These are phyloP conservation scores for Geotrichum reessii DNA, from an alignment of 1,139 yeast species.

Conservation along the genomic window DNA sequence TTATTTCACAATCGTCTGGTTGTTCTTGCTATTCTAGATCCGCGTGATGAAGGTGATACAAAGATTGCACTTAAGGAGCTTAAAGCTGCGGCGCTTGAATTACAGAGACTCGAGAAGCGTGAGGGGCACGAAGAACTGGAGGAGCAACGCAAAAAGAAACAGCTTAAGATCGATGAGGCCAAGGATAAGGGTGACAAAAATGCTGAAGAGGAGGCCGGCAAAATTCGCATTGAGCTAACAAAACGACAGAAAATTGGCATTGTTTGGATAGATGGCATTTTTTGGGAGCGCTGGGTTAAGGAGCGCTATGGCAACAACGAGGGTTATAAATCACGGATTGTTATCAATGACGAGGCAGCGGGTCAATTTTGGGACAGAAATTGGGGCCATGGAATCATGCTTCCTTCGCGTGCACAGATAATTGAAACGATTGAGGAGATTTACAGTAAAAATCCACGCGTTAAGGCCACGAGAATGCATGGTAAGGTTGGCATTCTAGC, in stretches of 20 bases:
- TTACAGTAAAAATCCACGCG: conserved; percentile 1
- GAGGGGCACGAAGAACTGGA: conserved; percentile 29
- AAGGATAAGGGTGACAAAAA: conserved; percentile 32
- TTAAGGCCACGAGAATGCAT: background rate
- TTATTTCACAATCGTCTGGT: conserved; percentile 32
- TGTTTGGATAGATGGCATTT: conserved; percentile 38
- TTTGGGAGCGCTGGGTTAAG: conserved; percentile 37
- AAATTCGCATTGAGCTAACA: conserved; percentile 28
- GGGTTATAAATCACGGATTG: conserved; percentile 26
- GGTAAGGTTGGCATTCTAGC: background rate
- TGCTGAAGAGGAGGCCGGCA: conserved; percentile 33
- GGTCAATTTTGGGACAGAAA: conserved; percentile 34
- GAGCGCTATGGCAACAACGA: conserved; percentile 30
- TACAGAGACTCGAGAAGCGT: conserved; percentile 26
- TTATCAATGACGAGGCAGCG: conserved; percentile 31
- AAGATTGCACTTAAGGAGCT: conserved; percentile 31
- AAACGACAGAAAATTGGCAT: conserved; percentile 33
- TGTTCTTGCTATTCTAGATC: conserved; percentile 35
- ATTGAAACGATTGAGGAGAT: conserved; percentile 28
- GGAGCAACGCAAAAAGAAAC: conserved; percentile 33
- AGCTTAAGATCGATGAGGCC: conserved; percentile 35
- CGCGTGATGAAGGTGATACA: conserved; percentile 28
- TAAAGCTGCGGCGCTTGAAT: conserved; percentile 32
- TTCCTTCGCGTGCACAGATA: conserved; percentile 28
- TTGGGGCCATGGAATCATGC: conserved; percentile 27